Conservation (phyloP, 305 asterid genomes). For the Ajuga reptans region DNA sequence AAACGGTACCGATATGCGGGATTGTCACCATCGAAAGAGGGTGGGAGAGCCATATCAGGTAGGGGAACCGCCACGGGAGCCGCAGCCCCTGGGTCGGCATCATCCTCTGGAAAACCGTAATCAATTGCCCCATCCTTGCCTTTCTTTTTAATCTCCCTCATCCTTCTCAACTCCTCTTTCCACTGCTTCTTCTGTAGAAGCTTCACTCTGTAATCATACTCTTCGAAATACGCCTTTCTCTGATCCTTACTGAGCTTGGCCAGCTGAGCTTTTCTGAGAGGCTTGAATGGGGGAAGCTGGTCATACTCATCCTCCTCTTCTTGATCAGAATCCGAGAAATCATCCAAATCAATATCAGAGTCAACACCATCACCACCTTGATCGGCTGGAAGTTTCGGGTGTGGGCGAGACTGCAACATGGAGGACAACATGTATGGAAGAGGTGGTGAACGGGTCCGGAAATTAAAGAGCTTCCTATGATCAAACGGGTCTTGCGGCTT, state of each 20-base stretch:
- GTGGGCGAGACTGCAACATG: slow-evolving; percentile 81
- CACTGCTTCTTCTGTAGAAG: slow-evolving; percentile 89
- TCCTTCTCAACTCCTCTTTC: slow-evolving; percentile 74
- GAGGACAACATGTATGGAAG: slow-evolving; percentile 86
- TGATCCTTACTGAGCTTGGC: slow-evolving; percentile 66
- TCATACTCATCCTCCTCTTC: slow-evolving; percentile 91
- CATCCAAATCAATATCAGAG: slow-evolving; percentile 82
- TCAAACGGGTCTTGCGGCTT: slow-evolving; percentile 80
- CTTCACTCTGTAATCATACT: slow-evolving; percentile 86
- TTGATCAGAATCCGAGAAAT: slow-evolving; percentile 61
- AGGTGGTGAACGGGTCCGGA: slow-evolving; percentile 73
- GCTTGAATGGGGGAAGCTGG: slow-evolving; percentile 89
- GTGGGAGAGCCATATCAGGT: slow-evolving; percentile 92
- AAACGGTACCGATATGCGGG: slow-evolving; percentile 80
- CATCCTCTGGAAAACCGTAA: slow-evolving; percentile 57
- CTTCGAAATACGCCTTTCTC: slow-evolving; percentile 76
- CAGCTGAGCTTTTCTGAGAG: slow-evolving; percentile 64
- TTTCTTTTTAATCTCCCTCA: slow-evolving; percentile 53
- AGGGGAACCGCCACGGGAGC: slow-evolving; percentile 89
- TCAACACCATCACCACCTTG: slow-evolving; percentile 71
- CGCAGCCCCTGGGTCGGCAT: slow-evolving; percentile 60
- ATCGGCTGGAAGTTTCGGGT: slow-evolving; percentile 77
- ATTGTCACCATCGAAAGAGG: slow-evolving; percentile 73
- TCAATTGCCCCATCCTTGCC: slow-evolving; percentile 42
- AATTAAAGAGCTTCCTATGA: slow-evolving; percentile 70